Evolutionary conservation across 2,329 filamentous ascomycete genomes (phyloP).

Genomic region (Cladosporium sp.): DNA sequence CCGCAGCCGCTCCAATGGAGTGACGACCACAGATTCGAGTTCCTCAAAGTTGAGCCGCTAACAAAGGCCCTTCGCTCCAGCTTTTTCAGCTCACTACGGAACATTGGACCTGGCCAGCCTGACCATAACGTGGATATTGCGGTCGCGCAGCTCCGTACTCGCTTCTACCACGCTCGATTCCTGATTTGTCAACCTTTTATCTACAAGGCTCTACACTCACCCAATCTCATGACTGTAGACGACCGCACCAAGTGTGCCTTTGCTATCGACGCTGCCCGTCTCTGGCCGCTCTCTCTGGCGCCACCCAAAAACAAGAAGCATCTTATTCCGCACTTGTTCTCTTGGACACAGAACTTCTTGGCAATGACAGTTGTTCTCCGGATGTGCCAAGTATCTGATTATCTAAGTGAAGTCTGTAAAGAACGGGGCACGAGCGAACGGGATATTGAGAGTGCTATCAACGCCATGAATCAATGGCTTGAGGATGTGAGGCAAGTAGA

Average conservation of each 20-base stretch:
- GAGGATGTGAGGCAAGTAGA: slow-evolving; percentile 53
- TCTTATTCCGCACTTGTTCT: slow-evolving; percentile 55
- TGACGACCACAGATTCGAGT: slow-evolving; percentile 48
- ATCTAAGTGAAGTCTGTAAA: slow-evolving; percentile 47
- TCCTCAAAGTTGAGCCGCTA: slow-evolving; percentile 29
- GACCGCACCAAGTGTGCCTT: slow-evolving; percentile 53
- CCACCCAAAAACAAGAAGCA: slow-evolving; percentile 55
- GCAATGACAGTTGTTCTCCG: slow-evolving; percentile 55
- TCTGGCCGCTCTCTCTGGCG: slow-evolving; percentile 57
- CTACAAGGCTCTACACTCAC: slow-evolving; percentile 57
- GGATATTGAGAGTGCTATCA: slow-evolving; percentile 50
- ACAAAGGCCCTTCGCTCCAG: slow-evolving; percentile 25
- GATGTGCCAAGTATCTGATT: slow-evolving; percentile 50
- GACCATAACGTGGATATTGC: slow-evolving; percentile 54
- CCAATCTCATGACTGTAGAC: slow-evolving; percentile 49
- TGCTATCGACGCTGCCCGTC: slow-evolving; percentile 53
- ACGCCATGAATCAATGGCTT: slow-evolving; percentile 56
- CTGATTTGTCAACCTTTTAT: slow-evolving; percentile 55
- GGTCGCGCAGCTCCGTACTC: slow-evolving; percentile 52
- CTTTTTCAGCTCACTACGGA: slow-evolving; percentile 47
- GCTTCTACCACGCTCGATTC: slow-evolving; percentile 57
- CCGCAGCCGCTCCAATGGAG: slow-evolving; percentile 54
- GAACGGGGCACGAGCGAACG: slow-evolving; percentile 40
- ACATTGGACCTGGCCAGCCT: slow-evolving; percentile 42
- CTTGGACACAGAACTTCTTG: slow-evolving; percentile 60